Evolutionary conservation across 352 stramenopile species (phyloP).

Genomic region (Globisporangium paroecandrum): DNA sequence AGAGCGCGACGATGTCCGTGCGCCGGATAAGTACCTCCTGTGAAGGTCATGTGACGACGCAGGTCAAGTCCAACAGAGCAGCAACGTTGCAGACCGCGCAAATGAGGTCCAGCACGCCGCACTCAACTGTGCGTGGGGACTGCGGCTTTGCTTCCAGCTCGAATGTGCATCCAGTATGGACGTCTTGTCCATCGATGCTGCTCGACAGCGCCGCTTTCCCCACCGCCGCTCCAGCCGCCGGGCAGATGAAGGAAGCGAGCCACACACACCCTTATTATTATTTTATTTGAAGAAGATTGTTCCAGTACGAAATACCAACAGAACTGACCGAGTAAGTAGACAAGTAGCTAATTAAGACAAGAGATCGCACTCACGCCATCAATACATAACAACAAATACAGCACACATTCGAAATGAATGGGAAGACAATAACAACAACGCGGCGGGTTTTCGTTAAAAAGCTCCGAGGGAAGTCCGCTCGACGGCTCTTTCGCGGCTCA

Average conservation of each 20-base stretch:
- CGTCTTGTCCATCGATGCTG: too few species aligned
- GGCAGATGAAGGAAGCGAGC: background rate
- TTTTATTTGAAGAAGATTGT: constrained; percentile 16
- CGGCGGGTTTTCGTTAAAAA: constrained; percentile 27
- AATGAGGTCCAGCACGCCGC: background rate
- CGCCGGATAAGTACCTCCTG: background rate
- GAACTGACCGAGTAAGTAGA: background rate
- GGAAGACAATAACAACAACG: constrained; percentile 4
- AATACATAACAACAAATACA: constrained; percentile 8
- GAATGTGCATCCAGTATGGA: background rate
- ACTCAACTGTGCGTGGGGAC: background rate
- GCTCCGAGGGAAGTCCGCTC: constrained; percentile 37
- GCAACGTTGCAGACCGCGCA: background rate
- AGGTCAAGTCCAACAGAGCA: background rate
- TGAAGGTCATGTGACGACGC: background rate
- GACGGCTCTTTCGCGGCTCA: constrained; percentile 9
- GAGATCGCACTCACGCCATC: background rate
- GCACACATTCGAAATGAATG: background rate
- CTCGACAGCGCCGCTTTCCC: background rate
- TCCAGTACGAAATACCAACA: constrained; percentile 15
- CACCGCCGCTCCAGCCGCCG: background rate
- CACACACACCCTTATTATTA: background rate
- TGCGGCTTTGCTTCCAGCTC: background rate
- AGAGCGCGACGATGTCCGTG: background rate
- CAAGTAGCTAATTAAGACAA: constrained; percentile 12